A percentile compares a stretch with the other conserved stretches of the same genome.
phyloP scores from a whole-genome alignment of 306 rosid species.

The Fagus crenata region DNA sequence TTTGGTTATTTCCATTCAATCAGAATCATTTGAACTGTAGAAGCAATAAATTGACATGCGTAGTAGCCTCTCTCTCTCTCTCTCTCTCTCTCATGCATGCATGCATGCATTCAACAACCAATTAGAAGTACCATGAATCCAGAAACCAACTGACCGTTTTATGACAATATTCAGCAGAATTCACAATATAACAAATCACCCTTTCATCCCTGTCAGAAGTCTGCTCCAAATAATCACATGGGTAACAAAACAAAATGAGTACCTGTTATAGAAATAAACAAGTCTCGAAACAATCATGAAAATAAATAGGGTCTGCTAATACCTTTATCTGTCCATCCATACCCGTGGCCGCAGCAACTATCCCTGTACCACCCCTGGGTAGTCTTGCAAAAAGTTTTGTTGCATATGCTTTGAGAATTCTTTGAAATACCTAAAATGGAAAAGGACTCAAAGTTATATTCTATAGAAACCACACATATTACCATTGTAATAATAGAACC shows the following conservation, averaged over 20 bases:
- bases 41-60: no score
- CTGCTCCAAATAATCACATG: conserved; percentile 47
- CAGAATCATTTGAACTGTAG: no score
- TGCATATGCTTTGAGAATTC: conserved; percentile 94
- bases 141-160: conserved; percentile 67
- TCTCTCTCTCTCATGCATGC: no score
- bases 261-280: conserved; percentile 20
- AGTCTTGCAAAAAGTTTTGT: conserved; percentile 81
- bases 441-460: conserved; percentile 26
- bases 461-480: conserved; percentile 8
- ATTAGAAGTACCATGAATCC: conserved; percentile 7
- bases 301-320: conserved; percentile 28
- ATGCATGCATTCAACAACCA: not conserved
- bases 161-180: conserved; percentile 96
- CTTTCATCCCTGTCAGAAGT: conserved; percentile 97
- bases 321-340: conserved; percentile 99
- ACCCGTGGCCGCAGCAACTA: conserved; percentile 99
- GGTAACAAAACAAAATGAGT: conserved; percentile 18
- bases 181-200: conserved; percentile 94
- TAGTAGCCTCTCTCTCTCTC: no score
- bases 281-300: conserved; percentile 27
- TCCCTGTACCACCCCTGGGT: conserved; percentile 96
- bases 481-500: not conserved
- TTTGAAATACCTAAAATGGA: conserved; percentile 81
- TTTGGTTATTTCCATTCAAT: not conserved